A percentile compares a stretch with the other conserved stretches of the same genome.
Conservation (phyloP, 352 stramenopile genomes). For the Achlya hypogyna region DNA sequence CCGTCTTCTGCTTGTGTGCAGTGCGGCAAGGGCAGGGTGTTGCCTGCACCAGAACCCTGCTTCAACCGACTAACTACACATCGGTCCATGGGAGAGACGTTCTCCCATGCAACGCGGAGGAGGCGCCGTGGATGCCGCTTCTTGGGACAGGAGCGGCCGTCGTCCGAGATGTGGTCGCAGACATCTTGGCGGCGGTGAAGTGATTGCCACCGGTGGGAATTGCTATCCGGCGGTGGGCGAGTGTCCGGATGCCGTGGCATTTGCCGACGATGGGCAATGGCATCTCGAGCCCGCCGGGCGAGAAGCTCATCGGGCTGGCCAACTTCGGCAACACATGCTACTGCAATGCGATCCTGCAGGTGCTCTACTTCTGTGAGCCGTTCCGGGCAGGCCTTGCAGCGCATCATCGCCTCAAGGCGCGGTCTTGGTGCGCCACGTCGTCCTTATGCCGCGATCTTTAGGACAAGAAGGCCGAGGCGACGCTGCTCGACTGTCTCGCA, state of each 20-base stretch:
- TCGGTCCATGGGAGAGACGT: too few relatives aligned
- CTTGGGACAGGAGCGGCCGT: too few relatives aligned
- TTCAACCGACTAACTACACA: too few relatives aligned
- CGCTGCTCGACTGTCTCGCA: conserved; percentile 18
- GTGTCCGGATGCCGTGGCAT: not conserved
- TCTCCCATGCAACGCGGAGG: too few relatives aligned
- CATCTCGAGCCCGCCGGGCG: conserved; percentile 13
- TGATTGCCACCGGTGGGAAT: not conserved
- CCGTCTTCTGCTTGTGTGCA: too few relatives aligned
- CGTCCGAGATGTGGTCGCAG: too few relatives aligned
- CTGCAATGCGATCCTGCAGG: conserved; percentile 31
- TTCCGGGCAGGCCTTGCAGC: conserved; percentile 11
- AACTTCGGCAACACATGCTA: conserved; percentile 42
- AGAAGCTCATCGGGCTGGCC: conserved; percentile 32
- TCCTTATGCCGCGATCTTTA: conserved; percentile 3
- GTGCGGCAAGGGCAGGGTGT: too few relatives aligned
- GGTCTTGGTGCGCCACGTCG: not conserved
- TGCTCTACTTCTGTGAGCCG: conserved; percentile 21
- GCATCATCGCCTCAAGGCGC: conserved; percentile 3
- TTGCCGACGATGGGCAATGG: conserved; percentile 13
- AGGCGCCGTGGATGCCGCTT: too few relatives aligned
- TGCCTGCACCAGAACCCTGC: too few relatives aligned
- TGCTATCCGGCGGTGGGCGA: not conserved
- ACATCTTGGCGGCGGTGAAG: too few relatives aligned
- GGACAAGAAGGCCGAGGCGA: conserved; percentile 6